phyloP scores from a whole-genome alignment of 768 basidiomycete genomes.

The Lactifluus rugatus region DNA sequence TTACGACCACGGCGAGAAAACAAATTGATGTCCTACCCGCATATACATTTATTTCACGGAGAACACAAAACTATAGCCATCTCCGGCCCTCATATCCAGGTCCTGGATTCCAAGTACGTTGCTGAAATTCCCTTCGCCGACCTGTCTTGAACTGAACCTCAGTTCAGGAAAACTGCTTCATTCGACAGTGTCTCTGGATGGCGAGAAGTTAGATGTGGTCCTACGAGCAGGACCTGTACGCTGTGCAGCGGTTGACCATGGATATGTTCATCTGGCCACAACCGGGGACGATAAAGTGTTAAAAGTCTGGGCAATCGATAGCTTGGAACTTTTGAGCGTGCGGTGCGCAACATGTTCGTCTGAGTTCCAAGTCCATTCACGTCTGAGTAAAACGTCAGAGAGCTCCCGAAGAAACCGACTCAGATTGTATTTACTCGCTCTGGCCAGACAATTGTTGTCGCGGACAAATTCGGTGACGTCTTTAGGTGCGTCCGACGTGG shows the following conservation, averaged over 20 bases:
- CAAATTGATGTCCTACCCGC: constrained; percentile 31
- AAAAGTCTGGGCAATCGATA: constrained; percentile 60
- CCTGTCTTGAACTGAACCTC: constrained; percentile 17
- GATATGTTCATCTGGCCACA: constrained; percentile 44
- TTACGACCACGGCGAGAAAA: neutral
- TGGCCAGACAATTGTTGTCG: constrained; percentile 59
- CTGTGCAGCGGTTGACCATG: constrained; percentile 43
- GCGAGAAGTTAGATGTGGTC: constrained; percentile 26
- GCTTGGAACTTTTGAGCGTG: constrained; percentile 45
- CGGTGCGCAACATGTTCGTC: constrained; percentile 36
- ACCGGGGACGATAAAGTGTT: constrained; percentile 74
- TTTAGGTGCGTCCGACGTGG: constrained; percentile 47
- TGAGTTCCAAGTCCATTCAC: neutral
- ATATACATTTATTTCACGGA: constrained; percentile 37
- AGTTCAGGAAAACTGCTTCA: constrained; percentile 45
- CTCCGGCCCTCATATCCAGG: constrained; percentile 55
- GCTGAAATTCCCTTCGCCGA: neutral
- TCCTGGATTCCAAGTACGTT: constrained; percentile 46
- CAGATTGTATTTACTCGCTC: constrained; percentile 52
- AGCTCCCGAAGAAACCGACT: constrained; percentile 78
- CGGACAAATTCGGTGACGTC: constrained; percentile 94
- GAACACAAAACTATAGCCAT: constrained; percentile 33
- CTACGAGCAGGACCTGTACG: constrained; percentile 48
- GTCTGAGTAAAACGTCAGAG: constrained; percentile 34
- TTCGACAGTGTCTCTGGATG: constrained; percentile 33